Evolutionary conservation across 148 eudicot genomes (phyloP), one percentile per base, ranked within the genome.

Genomic region (Polygonum aviculare): DNA sequence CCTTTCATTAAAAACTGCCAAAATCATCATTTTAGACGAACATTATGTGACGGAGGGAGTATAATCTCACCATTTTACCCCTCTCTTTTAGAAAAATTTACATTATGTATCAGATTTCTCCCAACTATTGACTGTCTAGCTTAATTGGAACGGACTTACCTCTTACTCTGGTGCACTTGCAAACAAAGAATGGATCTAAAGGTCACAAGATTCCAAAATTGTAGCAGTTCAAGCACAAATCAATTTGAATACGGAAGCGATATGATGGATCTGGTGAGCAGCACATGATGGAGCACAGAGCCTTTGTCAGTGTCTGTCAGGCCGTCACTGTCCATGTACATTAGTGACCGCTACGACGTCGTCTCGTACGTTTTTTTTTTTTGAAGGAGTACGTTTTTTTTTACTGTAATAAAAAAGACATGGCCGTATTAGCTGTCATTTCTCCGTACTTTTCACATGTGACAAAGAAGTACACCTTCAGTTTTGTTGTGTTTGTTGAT

Each of bases 381-480:
- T n/a, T n/a, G n/a, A n/a, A n/a, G n/a, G n/a, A n/a, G 50, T 31
- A 9, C 7, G 4, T 14, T n/a, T 10, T 41, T 11, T 12, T 45
- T 0, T 41, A n/a, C n/a, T n/a, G n/a, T n/a, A n/a, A n/a, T 44
- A 44, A 2, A 2, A 44, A 44, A 10, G 9, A 7, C 9, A 18
- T 41, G 75, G 71, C n/a, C n/a, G 76, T 75, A 60, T 60, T 22
- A 60, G 69, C 69, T 80, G 79, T 77, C 48, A 36, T 1, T 10
- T 10, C 40, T 62, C 82, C 82, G 82, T 80, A 80, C 79, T 49
- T 80, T 75, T 76, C 82, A 80, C 79, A 77, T 76, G 82, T 74
- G 79, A 80, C n/a, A 57, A 14, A 60, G 41, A 69, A 67, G 81
- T 75, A 75, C 81, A 65, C 21, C 31, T 57, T 12, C 19, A 22